Percentiles rank a stretch among this genome's conserved stretches.
These are phyloP conservation scores for Corymbia maculata DNA, from an alignment of 345 rosid species.

Conservation along the genomic window DNA sequence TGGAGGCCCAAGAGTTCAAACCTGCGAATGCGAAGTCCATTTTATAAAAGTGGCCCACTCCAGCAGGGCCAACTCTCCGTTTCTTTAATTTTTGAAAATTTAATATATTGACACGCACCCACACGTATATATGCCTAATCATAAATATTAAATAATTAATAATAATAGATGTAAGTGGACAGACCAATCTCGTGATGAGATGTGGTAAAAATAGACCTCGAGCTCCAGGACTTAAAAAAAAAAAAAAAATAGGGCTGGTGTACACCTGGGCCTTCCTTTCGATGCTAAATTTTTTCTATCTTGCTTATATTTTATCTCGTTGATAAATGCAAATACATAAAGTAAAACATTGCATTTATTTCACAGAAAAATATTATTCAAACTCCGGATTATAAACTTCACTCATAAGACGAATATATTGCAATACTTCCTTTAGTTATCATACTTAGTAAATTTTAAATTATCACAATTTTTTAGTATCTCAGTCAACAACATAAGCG, in stretches of 20 bases:
- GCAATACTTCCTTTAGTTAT: background rate
- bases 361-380: background rate
- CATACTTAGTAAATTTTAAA: background rate
- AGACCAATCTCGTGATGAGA: background rate
- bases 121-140: background rate
- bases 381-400: background rate
- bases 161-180: background rate
- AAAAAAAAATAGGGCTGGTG: background rate
- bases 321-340: background rate
- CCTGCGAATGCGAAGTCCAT: background rate
- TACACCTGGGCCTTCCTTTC: background rate
- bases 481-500: too few relatives aligned
- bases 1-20: background rate
- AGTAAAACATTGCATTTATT: background rate
- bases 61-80: background rate
- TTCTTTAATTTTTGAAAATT: too few relatives aligned
- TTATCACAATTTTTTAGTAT: background rate
- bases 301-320: background rate
- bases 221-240: background rate
- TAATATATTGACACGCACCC: background rate
- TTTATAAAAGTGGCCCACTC: background rate
- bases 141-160: background rate
- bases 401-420: background rate
- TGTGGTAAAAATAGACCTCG: background rate
- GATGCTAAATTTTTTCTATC: background rate